Conservation (phyloP, 2,329 filamentous ascomycete genomes). For the Stachybotrys echinatus region DNA sequence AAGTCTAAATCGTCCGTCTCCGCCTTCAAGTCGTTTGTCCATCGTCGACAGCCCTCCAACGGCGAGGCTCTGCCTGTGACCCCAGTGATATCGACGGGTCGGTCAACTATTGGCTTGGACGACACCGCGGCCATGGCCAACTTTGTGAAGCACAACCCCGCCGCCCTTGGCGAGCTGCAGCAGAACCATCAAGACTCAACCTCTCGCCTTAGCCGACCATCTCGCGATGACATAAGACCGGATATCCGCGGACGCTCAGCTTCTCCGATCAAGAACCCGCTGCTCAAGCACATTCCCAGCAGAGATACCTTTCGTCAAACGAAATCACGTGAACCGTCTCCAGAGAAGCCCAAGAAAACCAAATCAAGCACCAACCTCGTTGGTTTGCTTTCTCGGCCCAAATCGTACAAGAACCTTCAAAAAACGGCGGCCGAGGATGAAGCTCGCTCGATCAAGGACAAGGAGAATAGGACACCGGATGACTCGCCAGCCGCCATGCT, state of each 20-base stretch:
- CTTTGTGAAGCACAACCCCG: constrained; percentile 30
- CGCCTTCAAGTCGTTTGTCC: constrained; percentile 40
- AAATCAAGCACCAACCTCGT: constrained; percentile 83
- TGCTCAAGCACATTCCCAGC: constrained; percentile 33
- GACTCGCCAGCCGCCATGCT: constrained; percentile 15
- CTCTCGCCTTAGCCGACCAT: constrained; percentile 33
- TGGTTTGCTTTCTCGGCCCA: constrained; percentile 67
- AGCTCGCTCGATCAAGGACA: constrained; percentile 55
- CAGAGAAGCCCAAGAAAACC: constrained; percentile 66
- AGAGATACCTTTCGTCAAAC: constrained; percentile 32
- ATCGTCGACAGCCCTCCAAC: constrained; percentile 42
- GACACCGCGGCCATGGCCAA: constrained; percentile 21
- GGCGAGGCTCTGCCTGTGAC: constrained; percentile 22
- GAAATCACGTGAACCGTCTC: constrained; percentile 41
- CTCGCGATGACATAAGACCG: constrained; percentile 19
- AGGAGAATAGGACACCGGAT: constrained; percentile 71
- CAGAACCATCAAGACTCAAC: constrained; percentile 45
- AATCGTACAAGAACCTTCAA: constrained; percentile 64
- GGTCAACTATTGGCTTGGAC: not conserved
- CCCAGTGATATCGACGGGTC: not conserved
- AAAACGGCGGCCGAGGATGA: constrained; percentile 48
- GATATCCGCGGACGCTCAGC: constrained; percentile 28
- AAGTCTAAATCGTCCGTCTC: constrained; percentile 41
- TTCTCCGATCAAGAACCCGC: constrained; percentile 39
- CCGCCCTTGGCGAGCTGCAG: constrained; percentile 51